Percentiles rank a stretch among this genome's conserved stretches.
Conservation (phyloP, 2,329 filamentous ascomycete species). For the Cordyceps javanica region DNA sequence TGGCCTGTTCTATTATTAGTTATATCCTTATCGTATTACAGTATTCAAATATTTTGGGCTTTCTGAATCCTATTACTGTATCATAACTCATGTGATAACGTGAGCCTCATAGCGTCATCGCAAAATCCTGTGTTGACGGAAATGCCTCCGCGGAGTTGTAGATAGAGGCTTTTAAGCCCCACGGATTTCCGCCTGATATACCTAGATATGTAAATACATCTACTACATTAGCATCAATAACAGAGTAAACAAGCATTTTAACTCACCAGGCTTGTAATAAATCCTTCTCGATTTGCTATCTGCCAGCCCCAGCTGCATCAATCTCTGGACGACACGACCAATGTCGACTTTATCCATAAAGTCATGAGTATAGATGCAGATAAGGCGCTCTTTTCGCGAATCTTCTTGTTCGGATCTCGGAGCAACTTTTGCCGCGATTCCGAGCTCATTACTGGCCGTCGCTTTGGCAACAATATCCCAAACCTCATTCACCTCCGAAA, state of each 20-base stretch:
- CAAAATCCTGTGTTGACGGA: background rate
- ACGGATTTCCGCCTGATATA: constrained; percentile 54
- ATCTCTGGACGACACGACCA: constrained; percentile 54
- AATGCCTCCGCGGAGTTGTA: constrained; percentile 43
- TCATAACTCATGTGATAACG: background rate
- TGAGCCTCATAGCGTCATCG: background rate
- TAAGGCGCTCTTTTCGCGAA: constrained; percentile 44
- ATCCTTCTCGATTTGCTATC: constrained; percentile 43
- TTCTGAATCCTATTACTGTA: background rate
- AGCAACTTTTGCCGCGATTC: constrained; percentile 65
- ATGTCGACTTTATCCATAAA: constrained; percentile 66
- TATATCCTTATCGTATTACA: background rate
- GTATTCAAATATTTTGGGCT: background rate
- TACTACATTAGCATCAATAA: constrained; percentile 22
- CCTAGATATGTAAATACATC: constrained; percentile 65
- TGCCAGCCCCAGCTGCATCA: constrained; percentile 59
- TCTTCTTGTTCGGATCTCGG: constrained; percentile 42
- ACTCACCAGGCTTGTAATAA: constrained; percentile 72
- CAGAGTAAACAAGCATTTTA: background rate
- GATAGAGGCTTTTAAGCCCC: constrained; percentile 54
- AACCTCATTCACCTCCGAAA: constrained; percentile 48
- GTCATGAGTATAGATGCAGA: constrained; percentile 74
- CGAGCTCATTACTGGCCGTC: constrained; percentile 63
- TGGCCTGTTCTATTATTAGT: background rate
- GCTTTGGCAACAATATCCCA: constrained; percentile 64